Evolutionary conservation across 106 monocot genomes (phyloP).

Genomic region (Dioscorea zingiberensis): DNA sequence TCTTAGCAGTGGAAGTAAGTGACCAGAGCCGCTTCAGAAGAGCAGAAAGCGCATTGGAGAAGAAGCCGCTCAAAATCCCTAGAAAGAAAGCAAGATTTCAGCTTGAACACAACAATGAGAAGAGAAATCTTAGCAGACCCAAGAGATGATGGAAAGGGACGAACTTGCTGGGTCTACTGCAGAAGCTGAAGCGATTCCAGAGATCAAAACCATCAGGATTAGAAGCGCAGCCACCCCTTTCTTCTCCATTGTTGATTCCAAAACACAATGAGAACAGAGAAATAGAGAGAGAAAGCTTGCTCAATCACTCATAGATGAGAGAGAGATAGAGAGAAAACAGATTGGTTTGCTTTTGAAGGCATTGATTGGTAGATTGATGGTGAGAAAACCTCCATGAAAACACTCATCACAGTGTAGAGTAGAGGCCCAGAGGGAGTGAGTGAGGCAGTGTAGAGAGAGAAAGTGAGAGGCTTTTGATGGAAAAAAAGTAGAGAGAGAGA

Average conservation of each 20-base stretch:
- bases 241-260: conserved; percentile 13
- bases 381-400: not conserved
- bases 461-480: not conserved
- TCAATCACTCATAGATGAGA: not conserved
- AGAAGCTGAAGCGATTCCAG: conserved; percentile 23
- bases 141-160: not conserved
- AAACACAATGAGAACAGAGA: not conserved
- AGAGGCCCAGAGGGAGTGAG: not conserved
- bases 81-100: conserved; percentile 4
- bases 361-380: not conserved
- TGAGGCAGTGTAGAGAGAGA: not conserved
- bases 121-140: not conserved
- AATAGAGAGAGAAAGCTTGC: conserved; percentile 1
- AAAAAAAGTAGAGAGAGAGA: conserved; percentile 14
- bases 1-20: conserved; percentile 58
- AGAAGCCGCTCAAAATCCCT: conserved; percentile 58
- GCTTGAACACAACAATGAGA: conserved; percentile 1
- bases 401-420: not conserved
- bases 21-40: conserved; percentile 71
- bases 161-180: conserved; percentile 52
- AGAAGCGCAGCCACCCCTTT: conserved; percentile 11
- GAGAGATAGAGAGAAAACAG: not conserved
- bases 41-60: conserved; percentile 59
- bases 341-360: not conserved
- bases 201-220: conserved; percentile 25